Conservation (phyloP, 768 basidiomycete genomes). For the Galerina sulciceps region DNA sequence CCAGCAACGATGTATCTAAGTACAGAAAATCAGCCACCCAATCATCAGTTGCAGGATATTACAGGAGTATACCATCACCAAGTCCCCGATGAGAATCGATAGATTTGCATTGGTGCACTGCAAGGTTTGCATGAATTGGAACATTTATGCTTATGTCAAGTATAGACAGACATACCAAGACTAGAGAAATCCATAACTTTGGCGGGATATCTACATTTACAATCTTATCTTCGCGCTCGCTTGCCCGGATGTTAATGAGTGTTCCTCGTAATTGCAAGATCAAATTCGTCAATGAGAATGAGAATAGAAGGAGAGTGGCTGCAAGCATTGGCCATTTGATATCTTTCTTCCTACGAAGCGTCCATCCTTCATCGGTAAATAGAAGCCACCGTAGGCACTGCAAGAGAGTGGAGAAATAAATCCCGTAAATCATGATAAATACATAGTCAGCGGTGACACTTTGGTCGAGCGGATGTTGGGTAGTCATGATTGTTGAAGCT, state of each 20-base stretch:
- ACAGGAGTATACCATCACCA: slow-evolving; percentile 2
- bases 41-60: no score
- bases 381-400: slow-evolving; percentile 14
- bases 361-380: slow-evolving; percentile 15
- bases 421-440: background rate
- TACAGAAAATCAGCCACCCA: background rate
- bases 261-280: slow-evolving; percentile 1
- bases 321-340: slow-evolving; percentile 9
- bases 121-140: background rate
- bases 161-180: background rate
- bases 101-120: slow-evolving; percentile 11
- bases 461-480: background rate
- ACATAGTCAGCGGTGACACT: slow-evolving; percentile 1
- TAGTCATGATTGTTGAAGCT: no score
- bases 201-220: background rate
- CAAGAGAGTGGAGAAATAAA: slow-evolving; percentile 7
- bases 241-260: background rate
- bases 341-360: background rate
- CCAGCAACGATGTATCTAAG: slow-evolving; percentile 27
- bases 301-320: slow-evolving; percentile 1
- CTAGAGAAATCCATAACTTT: slow-evolving; percentile 1
- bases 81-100: slow-evolving; percentile 12
- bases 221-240: background rate
- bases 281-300: background rate
- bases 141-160: background rate